A percentile compares a stretch with the other conserved stretches of the same genome.
Evolutionary conservation across 2,329 filamentous ascomycete genomes (phyloP).

Genomic region (Trichoderma sp.): DNA sequence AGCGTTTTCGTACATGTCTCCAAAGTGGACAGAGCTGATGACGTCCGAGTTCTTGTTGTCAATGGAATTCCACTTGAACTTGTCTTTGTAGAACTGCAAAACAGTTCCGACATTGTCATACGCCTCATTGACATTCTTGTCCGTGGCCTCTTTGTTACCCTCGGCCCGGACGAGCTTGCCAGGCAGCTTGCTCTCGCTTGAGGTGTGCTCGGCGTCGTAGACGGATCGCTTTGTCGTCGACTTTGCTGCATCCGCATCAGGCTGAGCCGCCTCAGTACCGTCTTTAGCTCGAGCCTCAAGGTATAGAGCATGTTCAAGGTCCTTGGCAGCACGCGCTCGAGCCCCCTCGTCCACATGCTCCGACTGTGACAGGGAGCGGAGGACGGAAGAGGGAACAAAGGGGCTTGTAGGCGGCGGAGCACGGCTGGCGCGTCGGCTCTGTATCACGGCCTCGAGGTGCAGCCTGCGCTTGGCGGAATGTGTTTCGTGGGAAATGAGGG

Average conservation of each 20-base stretch:
- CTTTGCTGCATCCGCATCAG: conserved; percentile 10
- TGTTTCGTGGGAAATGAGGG: conserved; percentile 41
- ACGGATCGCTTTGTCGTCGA: conserved; percentile 46
- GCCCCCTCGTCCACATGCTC: conserved; percentile 45
- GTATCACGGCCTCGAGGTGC: conserved; percentile 41
- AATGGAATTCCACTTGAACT: conserved; percentile 55
- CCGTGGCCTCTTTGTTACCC: conserved; percentile 44
- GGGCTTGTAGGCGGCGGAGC: conserved; percentile 30
- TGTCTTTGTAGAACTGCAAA: conserved; percentile 52
- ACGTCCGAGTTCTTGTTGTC: conserved; percentile 55
- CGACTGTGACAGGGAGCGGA: conserved; percentile 44
- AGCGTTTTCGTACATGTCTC: conserved; percentile 53
- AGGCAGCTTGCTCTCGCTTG: conserved; percentile 45
- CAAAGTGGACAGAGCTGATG: conserved; percentile 57
- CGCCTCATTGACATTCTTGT: conserved; percentile 51
- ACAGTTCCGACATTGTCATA: conserved; percentile 55
- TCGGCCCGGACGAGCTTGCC: conserved; percentile 49
- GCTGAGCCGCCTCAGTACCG: conserved; percentile 28
- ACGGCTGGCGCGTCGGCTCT: conserved; percentile 38
- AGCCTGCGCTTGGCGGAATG: conserved; percentile 40
- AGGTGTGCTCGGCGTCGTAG: conserved; percentile 47
- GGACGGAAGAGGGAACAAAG: conserved; percentile 46
- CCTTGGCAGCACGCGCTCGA: conserved; percentile 42
- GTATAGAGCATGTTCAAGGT: conserved; percentile 44
- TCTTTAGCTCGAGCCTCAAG: conserved; percentile 32